phyloP scores from a whole-genome alignment of 2,329 filamentous ascomycete species.

The Didymella pomorum region DNA sequence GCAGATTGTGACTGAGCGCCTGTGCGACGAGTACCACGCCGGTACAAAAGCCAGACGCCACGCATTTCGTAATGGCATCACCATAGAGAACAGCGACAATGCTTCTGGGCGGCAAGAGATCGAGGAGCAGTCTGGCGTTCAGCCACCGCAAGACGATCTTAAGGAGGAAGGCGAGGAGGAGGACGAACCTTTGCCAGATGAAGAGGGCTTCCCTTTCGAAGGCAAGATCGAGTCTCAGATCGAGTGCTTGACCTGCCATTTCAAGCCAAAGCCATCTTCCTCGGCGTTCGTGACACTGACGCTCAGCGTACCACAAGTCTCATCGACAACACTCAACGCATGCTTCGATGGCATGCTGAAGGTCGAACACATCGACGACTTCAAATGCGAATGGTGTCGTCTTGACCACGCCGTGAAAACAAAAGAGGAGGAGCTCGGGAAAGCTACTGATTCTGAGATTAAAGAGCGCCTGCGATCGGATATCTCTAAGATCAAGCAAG shows the following conservation, averaged over 20 bases:
- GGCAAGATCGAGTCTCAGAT: constrained; percentile 94
- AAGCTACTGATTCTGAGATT: constrained; percentile 42
- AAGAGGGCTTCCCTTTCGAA: constrained; percentile 88
- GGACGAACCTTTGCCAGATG: constrained; percentile 44
- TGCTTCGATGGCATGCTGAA: constrained; percentile 96
- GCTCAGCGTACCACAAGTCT: constrained; percentile 83
- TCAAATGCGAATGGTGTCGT: constrained; percentile 91
- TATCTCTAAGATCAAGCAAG: constrained; percentile 70
- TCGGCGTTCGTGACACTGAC: constrained; percentile 93
- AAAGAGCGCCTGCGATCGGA: constrained; percentile 63
- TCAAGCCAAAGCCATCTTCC: constrained; percentile 82
- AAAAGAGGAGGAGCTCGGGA: constrained; percentile 67
- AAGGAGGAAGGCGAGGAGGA: constrained; percentile 42
- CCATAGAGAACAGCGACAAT: constrained; percentile 29
- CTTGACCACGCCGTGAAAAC: constrained; percentile 78
- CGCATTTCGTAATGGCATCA: constrained; percentile 52
- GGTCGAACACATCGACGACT: constrained; percentile 95
- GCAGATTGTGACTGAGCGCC: constrained; percentile 88
- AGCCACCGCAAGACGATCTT: constrained; percentile 38
- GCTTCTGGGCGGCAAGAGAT: constrained; percentile 35
- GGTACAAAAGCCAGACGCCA: constrained; percentile 75
- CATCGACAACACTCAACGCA: constrained; percentile 78
- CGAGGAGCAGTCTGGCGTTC: constrained; percentile 35
- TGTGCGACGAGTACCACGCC: constrained; percentile 94
- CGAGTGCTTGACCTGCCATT: constrained; percentile 87